Conservation (phyloP, 2,329 filamentous ascomycete genomes). For the Cladophialophora exuberans region DNA sequence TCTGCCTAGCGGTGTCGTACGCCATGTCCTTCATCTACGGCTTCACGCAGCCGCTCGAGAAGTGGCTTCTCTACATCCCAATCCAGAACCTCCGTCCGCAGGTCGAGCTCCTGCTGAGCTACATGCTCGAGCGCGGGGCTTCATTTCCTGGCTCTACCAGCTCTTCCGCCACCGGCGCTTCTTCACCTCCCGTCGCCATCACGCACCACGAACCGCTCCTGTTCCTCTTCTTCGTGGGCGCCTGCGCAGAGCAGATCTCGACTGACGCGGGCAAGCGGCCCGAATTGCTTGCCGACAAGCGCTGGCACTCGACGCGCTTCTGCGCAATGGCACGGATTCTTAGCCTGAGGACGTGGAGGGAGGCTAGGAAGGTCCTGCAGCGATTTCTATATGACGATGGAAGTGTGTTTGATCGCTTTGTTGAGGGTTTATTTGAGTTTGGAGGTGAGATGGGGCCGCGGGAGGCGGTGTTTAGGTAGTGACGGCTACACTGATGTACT, state of each 20-base stretch:
- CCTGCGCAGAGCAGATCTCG: slow-evolving; percentile 21
- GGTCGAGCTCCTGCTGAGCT: slow-evolving; percentile 11
- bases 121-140: slow-evolving; percentile 12
- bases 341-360: slow-evolving; percentile 15
- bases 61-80: slow-evolving; percentile 17
- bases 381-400: slow-evolving; percentile 13
- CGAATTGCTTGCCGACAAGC: slow-evolving; percentile 1
- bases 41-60: slow-evolving; percentile 1
- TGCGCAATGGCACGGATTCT: slow-evolving; percentile 12
- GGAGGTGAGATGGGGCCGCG: neutral
- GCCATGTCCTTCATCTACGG: slow-evolving; percentile 13
- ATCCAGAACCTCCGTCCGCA: slow-evolving; percentile 19
- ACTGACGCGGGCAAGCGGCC: slow-evolving; percentile 20
- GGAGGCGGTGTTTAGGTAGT: neutral
- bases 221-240: slow-evolving; percentile 23
- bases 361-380: slow-evolving; percentile 14
- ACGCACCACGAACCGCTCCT: slow-evolving; percentile 17
- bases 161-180: neutral
- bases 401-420: slow-evolving; percentile 16
- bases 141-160: neutral
- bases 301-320: slow-evolving; percentile 19
- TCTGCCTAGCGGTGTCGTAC: slow-evolving; percentile 11
- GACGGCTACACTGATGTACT: no score
- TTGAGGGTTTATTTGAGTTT: slow-evolving; percentile 18
- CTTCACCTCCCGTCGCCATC: neutral